These are phyloP conservation scores for Peniophora sp. DNA, from an alignment of 1,284 basidiomycete species.

Conservation along the genomic window DNA sequence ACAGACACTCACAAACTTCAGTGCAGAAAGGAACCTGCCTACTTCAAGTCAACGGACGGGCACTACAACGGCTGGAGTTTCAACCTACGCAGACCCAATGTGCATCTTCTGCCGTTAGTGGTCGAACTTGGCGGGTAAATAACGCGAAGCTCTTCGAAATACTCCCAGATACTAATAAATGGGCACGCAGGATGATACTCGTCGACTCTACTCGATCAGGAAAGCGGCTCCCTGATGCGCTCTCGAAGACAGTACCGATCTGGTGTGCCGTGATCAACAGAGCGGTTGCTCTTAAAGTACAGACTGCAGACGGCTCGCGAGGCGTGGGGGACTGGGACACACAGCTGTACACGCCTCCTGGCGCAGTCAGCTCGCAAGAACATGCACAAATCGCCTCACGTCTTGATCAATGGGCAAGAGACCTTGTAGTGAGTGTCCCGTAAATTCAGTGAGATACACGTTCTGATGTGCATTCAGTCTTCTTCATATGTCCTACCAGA, in stretches of 20 bases:
- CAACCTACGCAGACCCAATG: conserved; percentile 79
- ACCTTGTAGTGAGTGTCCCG: conserved; percentile 41
- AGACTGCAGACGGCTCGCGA: conserved; percentile 5
- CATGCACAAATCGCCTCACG: conserved; percentile 60
- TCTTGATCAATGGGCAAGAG: conserved; percentile 59
- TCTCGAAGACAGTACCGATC: conserved; percentile 91
- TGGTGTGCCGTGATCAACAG: conserved; percentile 93
- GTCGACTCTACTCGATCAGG: conserved; percentile 93
- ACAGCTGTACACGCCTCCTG: conserved; percentile 58
- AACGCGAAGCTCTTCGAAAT: background rate
- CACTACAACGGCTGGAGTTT: conserved; percentile 86
- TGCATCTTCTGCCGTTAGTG: conserved; percentile 68
- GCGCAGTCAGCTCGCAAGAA: conserved; percentile 61
- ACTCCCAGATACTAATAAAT: background rate
- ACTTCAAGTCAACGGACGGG: conserved; percentile 98
- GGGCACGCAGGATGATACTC: conserved; percentile 72
- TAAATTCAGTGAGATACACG: too few relatives aligned
- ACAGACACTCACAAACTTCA: conserved; percentile 12
- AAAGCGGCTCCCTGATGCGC: conserved; percentile 90
- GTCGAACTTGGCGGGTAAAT: conserved; percentile 51
- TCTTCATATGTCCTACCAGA: conserved; percentile 45
- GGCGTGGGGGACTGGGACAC: conserved; percentile 35
- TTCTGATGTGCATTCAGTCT: conserved; percentile 21
- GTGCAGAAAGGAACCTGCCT: conserved; percentile 46
- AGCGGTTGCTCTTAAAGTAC: conserved; percentile 38